These are phyloP conservation scores for Populus hybrid DNA, from an alignment of 441 rosid genomes.

Conservation along the genomic window DNA sequence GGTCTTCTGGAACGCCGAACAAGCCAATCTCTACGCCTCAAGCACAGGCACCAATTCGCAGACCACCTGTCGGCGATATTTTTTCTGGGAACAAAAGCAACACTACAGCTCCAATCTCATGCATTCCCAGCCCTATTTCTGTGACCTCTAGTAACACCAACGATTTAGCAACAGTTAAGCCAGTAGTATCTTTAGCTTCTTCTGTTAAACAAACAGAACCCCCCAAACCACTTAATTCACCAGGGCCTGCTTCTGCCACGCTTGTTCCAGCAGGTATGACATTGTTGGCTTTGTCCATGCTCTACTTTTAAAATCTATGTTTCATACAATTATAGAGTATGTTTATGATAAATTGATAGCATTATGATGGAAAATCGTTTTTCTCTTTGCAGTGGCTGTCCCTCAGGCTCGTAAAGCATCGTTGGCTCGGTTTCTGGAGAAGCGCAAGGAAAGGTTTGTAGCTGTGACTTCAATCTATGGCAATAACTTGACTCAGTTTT, in stretches of 20 bases:
- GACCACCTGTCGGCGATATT: slow-evolving; percentile 22
- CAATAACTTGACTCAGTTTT: not conserved
- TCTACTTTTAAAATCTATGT: slow-evolving; percentile 25
- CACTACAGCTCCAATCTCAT: slow-evolving; percentile 25
- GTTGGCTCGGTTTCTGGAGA: slow-evolving; percentile 30
- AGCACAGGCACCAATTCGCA: slow-evolving; percentile 12
- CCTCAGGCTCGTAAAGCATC: slow-evolving; percentile 67
- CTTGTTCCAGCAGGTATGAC: slow-evolving; percentile 20
- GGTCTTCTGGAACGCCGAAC: slow-evolving; percentile 28
- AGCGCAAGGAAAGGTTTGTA: slow-evolving; percentile 79
- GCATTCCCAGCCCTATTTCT: slow-evolving; percentile 46
- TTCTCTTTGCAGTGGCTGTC: not conserved
- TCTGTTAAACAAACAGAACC: slow-evolving; percentile 24
- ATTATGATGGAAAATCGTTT: not conserved
- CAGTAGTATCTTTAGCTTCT: slow-evolving; percentile 28
- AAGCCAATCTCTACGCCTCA: not conserved
- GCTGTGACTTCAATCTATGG: not conserved
- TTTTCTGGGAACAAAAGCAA: slow-evolving; percentile 22
- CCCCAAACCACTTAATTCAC: slow-evolving; percentile 21
- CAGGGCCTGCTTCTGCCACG: slow-evolving; percentile 14
- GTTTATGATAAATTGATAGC: not conserved
- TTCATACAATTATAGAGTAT: not conserved
- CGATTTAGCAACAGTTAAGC: slow-evolving; percentile 25
- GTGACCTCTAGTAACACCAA: slow-evolving; percentile 32
- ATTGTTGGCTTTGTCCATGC: not conserved